These are phyloP conservation scores for Tetrapisispora phaffii DNA, from an alignment of 805 yeast genomes.

Conservation along the genomic window DNA sequence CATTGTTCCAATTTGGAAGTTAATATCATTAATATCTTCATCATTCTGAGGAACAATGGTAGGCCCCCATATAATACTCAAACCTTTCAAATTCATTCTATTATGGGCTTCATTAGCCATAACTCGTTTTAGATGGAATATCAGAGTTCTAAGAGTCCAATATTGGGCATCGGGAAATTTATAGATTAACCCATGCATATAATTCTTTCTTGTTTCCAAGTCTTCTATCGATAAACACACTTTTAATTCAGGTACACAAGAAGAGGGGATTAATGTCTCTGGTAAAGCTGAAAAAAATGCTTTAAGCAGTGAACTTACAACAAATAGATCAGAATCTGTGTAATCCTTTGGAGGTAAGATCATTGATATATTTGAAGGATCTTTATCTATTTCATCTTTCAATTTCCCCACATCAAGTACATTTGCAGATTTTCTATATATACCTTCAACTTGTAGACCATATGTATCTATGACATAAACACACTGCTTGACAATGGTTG, in stretches of 20 bases:
- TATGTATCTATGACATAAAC: constrained; percentile 74
- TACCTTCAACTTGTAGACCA: constrained; percentile 81
- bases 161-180: constrained; percentile 91
- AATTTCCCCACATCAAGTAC: constrained; percentile 63
- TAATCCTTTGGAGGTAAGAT: constrained; percentile 47
- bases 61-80: constrained; percentile 95
- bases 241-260: constrained; percentile 23
- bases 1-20: constrained; percentile 64
- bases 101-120: constrained; percentile 52
- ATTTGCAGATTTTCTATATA: constrained; percentile 80
- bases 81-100: constrained; percentile 71
- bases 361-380: constrained; percentile 55
- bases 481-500: constrained; percentile 80
- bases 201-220: constrained; percentile 52
- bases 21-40: constrained; percentile 61
- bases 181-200: constrained; percentile 76
- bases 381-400: constrained; percentile 59
- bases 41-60: constrained; percentile 63
- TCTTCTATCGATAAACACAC: constrained; percentile 63
- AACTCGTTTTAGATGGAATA: constrained; percentile 77
- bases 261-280: constrained; percentile 34
- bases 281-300: constrained; percentile 77
- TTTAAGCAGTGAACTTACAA: constrained; percentile 82
- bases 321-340: constrained; percentile 71
- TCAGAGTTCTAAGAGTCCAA: constrained; percentile 74